These are phyloP conservation scores for Aphanomyces cochlioides DNA, from an alignment of 352 stramenopile genomes.

Conservation along the genomic window DNA sequence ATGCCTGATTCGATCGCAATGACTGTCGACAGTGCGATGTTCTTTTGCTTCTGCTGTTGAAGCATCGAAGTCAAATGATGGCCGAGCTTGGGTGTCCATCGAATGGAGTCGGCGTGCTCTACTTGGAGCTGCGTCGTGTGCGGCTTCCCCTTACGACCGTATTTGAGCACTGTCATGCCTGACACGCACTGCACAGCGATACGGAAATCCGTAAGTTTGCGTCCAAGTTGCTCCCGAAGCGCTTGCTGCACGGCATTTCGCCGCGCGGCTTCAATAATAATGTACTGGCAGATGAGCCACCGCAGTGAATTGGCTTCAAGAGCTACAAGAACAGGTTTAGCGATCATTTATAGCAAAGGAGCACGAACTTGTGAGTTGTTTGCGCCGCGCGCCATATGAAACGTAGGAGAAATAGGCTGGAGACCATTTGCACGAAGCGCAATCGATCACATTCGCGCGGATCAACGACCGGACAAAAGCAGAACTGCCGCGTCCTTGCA, in stretches of 20 bases:
- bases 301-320: slow-evolving; percentile 21
- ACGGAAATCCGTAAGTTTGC: slow-evolving; percentile 81
- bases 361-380: slow-evolving; percentile 18
- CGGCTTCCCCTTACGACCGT: slow-evolving; percentile 72
- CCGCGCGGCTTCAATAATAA: slow-evolving; percentile 11
- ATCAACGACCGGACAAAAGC: slow-evolving; percentile 14
- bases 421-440: slow-evolving; percentile 16
- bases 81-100: slow-evolving; percentile 71
- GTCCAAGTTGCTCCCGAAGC: slow-evolving; percentile 43
- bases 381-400: slow-evolving; percentile 14
- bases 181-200: slow-evolving; percentile 76
- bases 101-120: slow-evolving; percentile 72
- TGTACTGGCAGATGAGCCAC: slow-evolving; percentile 29
- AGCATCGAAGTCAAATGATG: slow-evolving; percentile 12
- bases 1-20: slow-evolving; percentile 49
- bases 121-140: slow-evolving; percentile 68
- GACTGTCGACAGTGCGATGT: slow-evolving; percentile 46
- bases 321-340: background rate
- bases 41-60: slow-evolving; percentile 49
- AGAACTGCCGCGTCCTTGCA: background rate
- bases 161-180: slow-evolving; percentile 70
- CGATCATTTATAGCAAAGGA: background rate
- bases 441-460: slow-evolving; percentile 27
- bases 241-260: slow-evolving; percentile 7
- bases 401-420: slow-evolving; percentile 20